Conservation (phyloP, 495 filamentous ascomycete genomes). For the Xylaria sp. region DNA sequence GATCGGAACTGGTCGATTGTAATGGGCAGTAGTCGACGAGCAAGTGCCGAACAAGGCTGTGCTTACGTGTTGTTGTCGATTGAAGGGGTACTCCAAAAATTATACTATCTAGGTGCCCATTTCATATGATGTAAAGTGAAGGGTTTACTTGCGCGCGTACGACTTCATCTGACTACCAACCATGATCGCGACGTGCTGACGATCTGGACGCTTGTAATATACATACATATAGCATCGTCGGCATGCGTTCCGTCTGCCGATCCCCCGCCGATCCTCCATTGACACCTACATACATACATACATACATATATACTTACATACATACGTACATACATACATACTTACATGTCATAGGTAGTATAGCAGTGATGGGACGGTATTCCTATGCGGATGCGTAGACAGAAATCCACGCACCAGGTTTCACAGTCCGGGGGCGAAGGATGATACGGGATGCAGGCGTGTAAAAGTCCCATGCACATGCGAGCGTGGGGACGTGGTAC, state of each 20-base stretch:
- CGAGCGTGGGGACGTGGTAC: not conserved
- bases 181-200: no score
- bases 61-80: not conserved
- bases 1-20: not conserved
- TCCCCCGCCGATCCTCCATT: not conserved
- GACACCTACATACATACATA: not conserved
- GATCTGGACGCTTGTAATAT: not conserved
- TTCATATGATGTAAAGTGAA: no score
- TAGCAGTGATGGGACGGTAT: not conserved
- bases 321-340: no score
- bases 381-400: no score
- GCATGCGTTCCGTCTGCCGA: not conserved
- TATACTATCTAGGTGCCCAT: no score
- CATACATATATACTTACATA: no score
- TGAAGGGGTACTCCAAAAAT: no score
- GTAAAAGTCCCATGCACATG: constrained; percentile 13
- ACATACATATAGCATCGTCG: not conserved
- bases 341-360: not conserved
- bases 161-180: not conserved
- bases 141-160: not conserved
- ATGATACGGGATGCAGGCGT: not conserved
- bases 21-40: not conserved
- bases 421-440: not conserved
- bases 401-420: not conserved
- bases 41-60: not conserved